Evolutionary conservation across 208 protist species (phyloP), one percentile per base, ranked within the genome.

Genomic region (Blastocrithidia nonstop): DNA sequence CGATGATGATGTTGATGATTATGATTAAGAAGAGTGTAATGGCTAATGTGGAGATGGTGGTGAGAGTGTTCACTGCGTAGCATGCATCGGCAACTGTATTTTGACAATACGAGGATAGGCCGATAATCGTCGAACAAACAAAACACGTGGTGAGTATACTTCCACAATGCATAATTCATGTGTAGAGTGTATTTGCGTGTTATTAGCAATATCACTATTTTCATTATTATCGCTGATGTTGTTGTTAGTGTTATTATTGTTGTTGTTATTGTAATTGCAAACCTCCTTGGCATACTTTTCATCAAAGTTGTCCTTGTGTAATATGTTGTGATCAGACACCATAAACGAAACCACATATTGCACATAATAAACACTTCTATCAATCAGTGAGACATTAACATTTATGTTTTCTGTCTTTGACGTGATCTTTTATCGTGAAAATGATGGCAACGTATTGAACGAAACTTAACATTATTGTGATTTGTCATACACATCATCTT

Each of bases 1-100:
- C n/a, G n/a, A n/a, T n/a, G n/a, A n/a, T n/a, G n/a, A n/a, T n/a
- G n/a, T n/a, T n/a, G n/a, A n/a, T n/a, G n/a, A n/a, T n/a, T n/a
- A n/a, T n/a, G n/a, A n/a, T n/a, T n/a, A n/a, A n/a, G n/a, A n/a
- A n/a, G n/a, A n/a, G n/a, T n/a, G n/a, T n/a, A n/a, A n/a, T n/a
- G n/a, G n/a, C n/a, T n/a, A n/a, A n/a, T n/a, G n/a, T n/a, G n/a
- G n/a, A n/a, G n/a, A 49, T n/a, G 81, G 75, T 6, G 78, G 66
- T 21, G 48, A 3, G 19, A 88, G 66, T n/a, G 33, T 19, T 51
- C 62, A 67, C 13, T 49, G 66, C 0, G 55, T 57, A 22, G 50
- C 55, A 54, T 86, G 65, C 83, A 92, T 92, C 24, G 83, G 75
- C 13, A 92, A 50, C 39, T 65, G 50, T 5, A 88, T 39, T 6